These are phyloP conservation scores for Auriscalpium orientale DNA, from an alignment of 768 basidiomycete genomes.

Conservation along the genomic window DNA sequence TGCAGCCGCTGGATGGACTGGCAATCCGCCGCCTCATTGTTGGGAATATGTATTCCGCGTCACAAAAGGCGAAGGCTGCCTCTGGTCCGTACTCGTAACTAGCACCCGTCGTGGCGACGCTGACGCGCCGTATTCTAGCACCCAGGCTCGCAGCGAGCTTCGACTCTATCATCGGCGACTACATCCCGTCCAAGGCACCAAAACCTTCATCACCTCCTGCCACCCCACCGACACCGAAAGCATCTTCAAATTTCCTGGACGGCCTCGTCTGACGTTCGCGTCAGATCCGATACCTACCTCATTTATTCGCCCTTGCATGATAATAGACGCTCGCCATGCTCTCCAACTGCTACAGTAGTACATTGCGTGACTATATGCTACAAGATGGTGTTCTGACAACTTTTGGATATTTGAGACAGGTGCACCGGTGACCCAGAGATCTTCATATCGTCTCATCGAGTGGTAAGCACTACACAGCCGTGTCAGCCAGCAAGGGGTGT, in stretches of 20 bases:
- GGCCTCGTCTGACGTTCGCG: constrained; percentile 7
- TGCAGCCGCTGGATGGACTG: constrained; percentile 52
- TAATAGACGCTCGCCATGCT: constrained; percentile 5
- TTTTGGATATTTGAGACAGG: not conserved
- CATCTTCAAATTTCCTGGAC: constrained; percentile 9
- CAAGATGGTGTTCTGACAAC: not conserved
- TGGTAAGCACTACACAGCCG: constrained; percentile 18
- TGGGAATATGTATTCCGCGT: constrained; percentile 46
- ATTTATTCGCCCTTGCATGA: constrained; percentile 4
- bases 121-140: constrained; percentile 23
- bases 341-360: not conserved
- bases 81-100: constrained; percentile 29
- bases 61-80: constrained; percentile 38
- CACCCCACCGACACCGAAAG: constrained; percentile 13
- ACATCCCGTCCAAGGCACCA: constrained; percentile 36
- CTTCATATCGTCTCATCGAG: constrained; percentile 14
- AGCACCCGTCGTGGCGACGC: not conserved
- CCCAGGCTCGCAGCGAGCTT: constrained; percentile 45
- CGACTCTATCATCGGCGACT: constrained; percentile 70
- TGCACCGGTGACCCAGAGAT: too few species aligned
- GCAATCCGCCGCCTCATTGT: constrained; percentile 62
- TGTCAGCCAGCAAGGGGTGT: not conserved
- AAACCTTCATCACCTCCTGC: constrained; percentile 9
- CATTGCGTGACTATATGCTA: not conserved
- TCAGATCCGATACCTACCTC: not conserved